phyloP scores from a whole-genome alignment of 1,284 basidiomycete species.

The Tilletia horrida region DNA sequence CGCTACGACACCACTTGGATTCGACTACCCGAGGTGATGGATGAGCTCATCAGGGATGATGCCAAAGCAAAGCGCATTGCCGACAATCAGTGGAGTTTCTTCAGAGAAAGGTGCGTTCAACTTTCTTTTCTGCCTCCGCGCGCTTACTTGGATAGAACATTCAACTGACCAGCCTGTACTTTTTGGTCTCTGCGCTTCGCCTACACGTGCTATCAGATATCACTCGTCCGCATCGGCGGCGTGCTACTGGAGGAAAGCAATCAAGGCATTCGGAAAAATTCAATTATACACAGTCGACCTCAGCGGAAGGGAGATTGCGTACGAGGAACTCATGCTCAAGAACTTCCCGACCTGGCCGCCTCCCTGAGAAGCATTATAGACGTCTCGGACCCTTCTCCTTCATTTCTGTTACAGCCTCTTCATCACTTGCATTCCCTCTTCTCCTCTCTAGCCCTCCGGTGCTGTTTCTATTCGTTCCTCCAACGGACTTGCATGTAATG shows the following conservation, averaged over 20 bases:
- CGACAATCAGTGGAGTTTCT: conserved; percentile 45
- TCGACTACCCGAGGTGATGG: conserved; percentile 45
- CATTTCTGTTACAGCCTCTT: too few species aligned
- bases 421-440: too few species aligned
- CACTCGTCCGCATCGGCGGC: conserved; percentile 4
- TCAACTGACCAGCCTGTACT: conserved; percentile 32
- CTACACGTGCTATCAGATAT: not conserved
- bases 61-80: conserved; percentile 40
- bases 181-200: not conserved
- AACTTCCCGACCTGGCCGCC: conserved; percentile 21
- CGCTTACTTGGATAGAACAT: not conserved
- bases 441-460: too few species aligned
- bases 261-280: conserved; percentile 12
- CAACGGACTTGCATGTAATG: too few species aligned
- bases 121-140: not conserved
- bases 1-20: conserved; percentile 37
- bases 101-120: conserved; percentile 33
- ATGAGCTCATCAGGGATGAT: conserved; percentile 36
- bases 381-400: too few species aligned
- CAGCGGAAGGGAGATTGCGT: conserved; percentile 43
- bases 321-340: conserved; percentile 39
- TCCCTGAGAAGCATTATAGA: too few species aligned
- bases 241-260: not conserved
- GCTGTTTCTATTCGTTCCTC: too few species aligned
- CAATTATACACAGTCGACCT: conserved; percentile 38